Base-by-base conservation (phyloP, 2,329 filamentous ascomycete genomes). In the Alternaria arbusti region DNA sequence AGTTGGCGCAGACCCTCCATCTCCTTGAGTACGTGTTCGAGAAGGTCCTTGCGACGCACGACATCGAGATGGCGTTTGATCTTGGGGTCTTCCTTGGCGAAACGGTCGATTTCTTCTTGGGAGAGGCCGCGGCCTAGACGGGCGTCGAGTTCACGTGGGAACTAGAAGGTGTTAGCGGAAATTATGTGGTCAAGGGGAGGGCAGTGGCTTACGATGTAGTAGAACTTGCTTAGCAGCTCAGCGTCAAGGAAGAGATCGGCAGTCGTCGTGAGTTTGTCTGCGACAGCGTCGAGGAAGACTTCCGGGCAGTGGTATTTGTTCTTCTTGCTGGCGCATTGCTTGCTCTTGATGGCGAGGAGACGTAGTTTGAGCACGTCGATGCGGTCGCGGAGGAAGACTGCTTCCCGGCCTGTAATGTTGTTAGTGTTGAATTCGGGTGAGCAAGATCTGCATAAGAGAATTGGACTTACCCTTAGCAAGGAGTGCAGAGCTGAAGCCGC, bases 301-400 rank as follows among this genome's bases (percentile, higher is more conserved):
- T 99, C 96, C 0, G 96, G 96, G 76, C 96, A 99, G 82, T 96
- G 89, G 82, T 98, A 97, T 83, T 97, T 97, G 84, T 97, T 97
- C 75, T 91, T 90, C 70, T 90, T 86, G 69, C 84, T 88, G 63
- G 89, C 87, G 81, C 96, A 99, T 81, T 97, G 94, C 79, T 95
- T 93, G 15, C 92, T 96, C 79, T 95, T 96, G 61, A 97, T 86
- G 46, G 96, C 96, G 61, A 92, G 80, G 36, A 98, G 86, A 20
- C 96, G 91, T 89, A 98, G 93, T 78, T 92, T 94, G 78, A 99
- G 89, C 59, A 97, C 91, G 66, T 95, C 91, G 22, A 94, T 90
- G 43, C 96, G 91, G 77, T 98, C 95, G 28, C 94, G 92, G 51
- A 99, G 90, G 84, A 99, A 99, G 46, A 95, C 88, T 36, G 94